Conservation (phyloP, 2,329 filamentous ascomycete genomes). For the Pseudocercospora fijiensis region DNA sequence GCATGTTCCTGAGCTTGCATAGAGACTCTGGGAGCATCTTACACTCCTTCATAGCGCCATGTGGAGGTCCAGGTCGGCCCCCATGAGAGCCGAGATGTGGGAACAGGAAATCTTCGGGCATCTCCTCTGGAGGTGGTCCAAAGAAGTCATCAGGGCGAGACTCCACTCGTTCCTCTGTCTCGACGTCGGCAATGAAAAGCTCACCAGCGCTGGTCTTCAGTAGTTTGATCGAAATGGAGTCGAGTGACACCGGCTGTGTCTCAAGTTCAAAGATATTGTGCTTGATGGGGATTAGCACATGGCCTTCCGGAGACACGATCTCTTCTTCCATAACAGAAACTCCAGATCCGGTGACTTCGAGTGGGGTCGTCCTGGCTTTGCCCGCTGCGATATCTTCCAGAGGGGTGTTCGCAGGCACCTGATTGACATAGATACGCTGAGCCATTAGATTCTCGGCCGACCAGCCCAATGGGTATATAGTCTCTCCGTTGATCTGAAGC, state of each 20-base stretch:
- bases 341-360: conserved; percentile 34
- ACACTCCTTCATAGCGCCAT: conserved; percentile 40
- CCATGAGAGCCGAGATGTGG: conserved; percentile 9
- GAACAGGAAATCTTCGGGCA: conserved; percentile 16
- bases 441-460: conserved; percentile 14
- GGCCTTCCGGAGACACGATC: conserved; percentile 52
- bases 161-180: conserved; percentile 7
- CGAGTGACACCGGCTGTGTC: conserved; percentile 50
- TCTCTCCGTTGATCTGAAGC: conserved; percentile 60
- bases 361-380: conserved; percentile 39
- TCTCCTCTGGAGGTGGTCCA: conserved; percentile 30
- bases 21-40: conserved; percentile 45
- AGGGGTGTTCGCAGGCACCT: conserved; percentile 28
- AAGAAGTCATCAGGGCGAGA: conserved; percentile 20
- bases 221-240: conserved; percentile 60
- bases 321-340: conserved; percentile 43
- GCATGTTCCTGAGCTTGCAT: conserved; percentile 57
- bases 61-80: conserved; percentile 8
- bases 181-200: conserved; percentile 53
- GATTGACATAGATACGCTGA: conserved; percentile 27
- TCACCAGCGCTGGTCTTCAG: conserved; percentile 59
- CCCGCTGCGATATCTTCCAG: conserved; percentile 28
- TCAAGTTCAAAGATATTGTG: conserved; percentile 63
- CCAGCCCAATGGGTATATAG: conserved; percentile 53
- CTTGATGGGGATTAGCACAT: conserved; percentile 56